Base-by-base conservation (phyloP, 1,284 basidiomycete species). In the Irpex sp. region DNA sequence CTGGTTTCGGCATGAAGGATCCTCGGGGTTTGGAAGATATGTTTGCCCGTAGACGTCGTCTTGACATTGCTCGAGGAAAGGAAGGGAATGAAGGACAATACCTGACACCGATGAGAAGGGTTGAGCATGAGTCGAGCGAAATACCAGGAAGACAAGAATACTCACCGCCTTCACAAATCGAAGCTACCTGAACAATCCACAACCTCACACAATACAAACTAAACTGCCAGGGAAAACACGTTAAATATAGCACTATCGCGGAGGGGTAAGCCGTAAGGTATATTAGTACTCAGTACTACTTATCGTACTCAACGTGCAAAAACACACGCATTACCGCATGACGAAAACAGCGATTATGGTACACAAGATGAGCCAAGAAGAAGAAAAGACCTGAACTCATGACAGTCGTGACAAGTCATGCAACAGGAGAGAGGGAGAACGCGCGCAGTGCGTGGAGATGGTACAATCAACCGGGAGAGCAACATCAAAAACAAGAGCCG, bases 381-480 rank as follows among this genome's bases (percentile, higher is more conserved):
- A 51, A 19, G 1, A 1, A 8, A 43, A 43, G 39, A 15, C 8
- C 39, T 43, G 11, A 43, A 11, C 39, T 9, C 39, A 43, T 43
- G 5, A 43, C 39, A 15, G 15, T 43, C 39, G 15, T 43, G 11
- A 15, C 8, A 43, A 2, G 11, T 39, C 37, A 39, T 11, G 37
- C 6, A 39, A 39, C 37, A 6, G 11, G 37, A 13, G 11, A 5
- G 39, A 43, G 39, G 5, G 15, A 8, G 11, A 43, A 15, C 26
- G 26, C 26, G 26, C 26, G 26, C 26, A 26, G 26, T 26, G 26
- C 26, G 26, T 46, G n/a, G 11, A 17, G 53, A 55, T 55, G 53
- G 26, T 35, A 55, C 53, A 55, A 55, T 55, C 53, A 55, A 35
- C 53, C 53, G 33, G 53, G 53, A 55, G n/a, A 55, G 53, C 53